A percentile compares a stretch with the other conserved stretches of the same genome.
phyloP scores from a whole-genome alignment of 2,329 filamentous ascomycete genomes.

The Fusarium compactum region DNA sequence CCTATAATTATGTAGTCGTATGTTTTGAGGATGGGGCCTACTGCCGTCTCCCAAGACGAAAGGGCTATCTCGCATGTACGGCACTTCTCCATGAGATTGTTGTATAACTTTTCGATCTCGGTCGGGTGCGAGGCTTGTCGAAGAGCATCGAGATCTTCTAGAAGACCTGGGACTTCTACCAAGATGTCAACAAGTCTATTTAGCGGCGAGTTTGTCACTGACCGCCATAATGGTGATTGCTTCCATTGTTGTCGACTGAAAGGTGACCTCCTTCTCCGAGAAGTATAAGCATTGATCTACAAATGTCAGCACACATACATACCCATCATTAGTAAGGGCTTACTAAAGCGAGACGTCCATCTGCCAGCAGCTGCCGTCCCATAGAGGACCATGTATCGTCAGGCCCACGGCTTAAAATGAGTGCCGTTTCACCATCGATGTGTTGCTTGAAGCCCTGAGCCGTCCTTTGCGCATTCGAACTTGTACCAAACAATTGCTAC shows the following conservation, averaged over 20 bases:
- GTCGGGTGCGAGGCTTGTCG: background rate
- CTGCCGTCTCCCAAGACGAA: background rate
- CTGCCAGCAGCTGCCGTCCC: constrained; percentile 15
- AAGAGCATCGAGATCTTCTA: constrained; percentile 2
- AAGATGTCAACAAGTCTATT: constrained; percentile 13
- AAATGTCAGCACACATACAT: rapidly evolving
- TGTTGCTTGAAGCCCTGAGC: constrained; percentile 6
- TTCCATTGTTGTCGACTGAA: constrained; percentile 10
- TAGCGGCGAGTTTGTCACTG: background rate
- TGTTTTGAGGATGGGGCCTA: background rate
- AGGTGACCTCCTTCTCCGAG: background rate
- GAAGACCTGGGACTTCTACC: constrained; percentile 7
- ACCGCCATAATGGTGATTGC: constrained; percentile 11
- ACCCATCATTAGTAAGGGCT: rapidly evolving
- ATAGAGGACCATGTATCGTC: background rate
- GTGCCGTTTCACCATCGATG: constrained; percentile 16
- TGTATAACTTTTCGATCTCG: no score
- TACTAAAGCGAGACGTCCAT: constrained; percentile 20
- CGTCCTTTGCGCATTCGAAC: background rate
- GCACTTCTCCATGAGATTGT: background rate
- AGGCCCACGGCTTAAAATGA: constrained; percentile 6
- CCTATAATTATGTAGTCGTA: constrained; percentile 19
- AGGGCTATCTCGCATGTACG: background rate
- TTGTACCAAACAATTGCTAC: constrained; percentile 12
- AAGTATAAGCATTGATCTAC: constrained; percentile 12